A percentile compares a stretch with the other conserved stretches of the same genome.
Evolutionary conservation across 2,329 filamentous ascomycete genomes (phyloP).

Genomic region (Pyricularia sp.): DNA sequence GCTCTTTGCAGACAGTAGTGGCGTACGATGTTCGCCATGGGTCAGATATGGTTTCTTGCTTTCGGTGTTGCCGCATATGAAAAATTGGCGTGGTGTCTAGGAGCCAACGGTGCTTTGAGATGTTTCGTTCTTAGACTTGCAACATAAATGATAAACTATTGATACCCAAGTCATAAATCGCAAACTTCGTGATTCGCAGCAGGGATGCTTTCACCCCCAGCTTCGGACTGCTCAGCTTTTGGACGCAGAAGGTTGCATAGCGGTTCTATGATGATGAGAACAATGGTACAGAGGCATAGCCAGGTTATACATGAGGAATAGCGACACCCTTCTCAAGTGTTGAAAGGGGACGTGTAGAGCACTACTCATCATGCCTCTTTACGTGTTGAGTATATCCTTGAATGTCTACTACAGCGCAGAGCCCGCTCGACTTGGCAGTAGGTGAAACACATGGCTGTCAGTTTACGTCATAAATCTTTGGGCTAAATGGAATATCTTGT

Average conservation of each 20-base stretch:
- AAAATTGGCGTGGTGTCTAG: neutral
- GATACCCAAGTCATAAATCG: neutral
- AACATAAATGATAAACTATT: neutral
- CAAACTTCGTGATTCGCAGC: neutral
- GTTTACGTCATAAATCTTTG: too few relatives aligned
- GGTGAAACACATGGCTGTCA: too few relatives aligned
- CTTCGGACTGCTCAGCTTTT: neutral
- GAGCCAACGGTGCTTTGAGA: neutral
- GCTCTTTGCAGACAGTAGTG: neutral
- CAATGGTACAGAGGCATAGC: neutral
- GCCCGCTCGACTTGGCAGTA: too few relatives aligned
- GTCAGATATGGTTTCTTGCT: neutral
- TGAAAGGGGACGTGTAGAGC: too few relatives aligned
- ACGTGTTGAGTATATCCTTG: neutral
- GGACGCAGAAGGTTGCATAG: neutral
- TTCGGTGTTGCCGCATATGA: neutral
- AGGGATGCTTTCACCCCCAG: neutral
- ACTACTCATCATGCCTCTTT: too few relatives aligned
- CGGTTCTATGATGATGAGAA: neutral
- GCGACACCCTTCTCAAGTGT: neutral
- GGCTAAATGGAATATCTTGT: neutral
- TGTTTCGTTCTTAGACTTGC: neutral
- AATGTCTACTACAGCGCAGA: neutral
- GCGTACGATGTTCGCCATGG: neutral
- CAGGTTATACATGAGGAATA: neutral